Evolutionary conservation across 192 early-diverging fungal species (phyloP).

Genomic region (Haplosporangium gracile): DNA sequence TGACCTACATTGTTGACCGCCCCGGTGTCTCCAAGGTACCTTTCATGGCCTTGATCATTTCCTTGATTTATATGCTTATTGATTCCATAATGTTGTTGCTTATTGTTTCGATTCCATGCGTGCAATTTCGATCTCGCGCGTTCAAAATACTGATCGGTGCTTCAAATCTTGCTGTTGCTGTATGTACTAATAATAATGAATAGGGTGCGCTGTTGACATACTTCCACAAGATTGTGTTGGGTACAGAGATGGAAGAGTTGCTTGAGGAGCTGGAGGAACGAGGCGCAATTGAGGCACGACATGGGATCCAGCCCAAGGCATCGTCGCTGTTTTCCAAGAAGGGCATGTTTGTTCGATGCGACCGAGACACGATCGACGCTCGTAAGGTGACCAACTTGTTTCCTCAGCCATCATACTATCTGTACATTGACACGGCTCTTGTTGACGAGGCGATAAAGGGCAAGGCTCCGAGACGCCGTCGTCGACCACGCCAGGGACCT

Average conservation of each 20-base stretch:
- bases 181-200: background rate
- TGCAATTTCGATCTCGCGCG: too few relatives aligned
- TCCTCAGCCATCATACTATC: slow-evolving; percentile 25
- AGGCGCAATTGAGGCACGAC: slow-evolving; percentile 8
- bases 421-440: slow-evolving; percentile 30
- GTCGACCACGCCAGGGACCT: background rate
- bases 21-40: slow-evolving; percentile 46
- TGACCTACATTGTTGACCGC: slow-evolving; percentile 34
- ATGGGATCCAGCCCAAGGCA: slow-evolving; percentile 17
- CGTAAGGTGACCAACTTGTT: slow-evolving; percentile 43
- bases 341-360: slow-evolving; percentile 11
- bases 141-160: background rate
- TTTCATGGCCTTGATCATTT: too few relatives aligned
- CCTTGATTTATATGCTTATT: background rate
- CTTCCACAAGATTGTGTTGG: slow-evolving; percentile 30
- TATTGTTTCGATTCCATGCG: background rate
- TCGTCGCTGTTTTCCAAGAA: slow-evolving; percentile 35
- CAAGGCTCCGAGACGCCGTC: background rate
- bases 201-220: slow-evolving; percentile 19
- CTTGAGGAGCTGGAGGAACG: slow-evolving; percentile 36
- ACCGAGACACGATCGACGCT: slow-evolving; percentile 34
- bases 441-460: background rate
- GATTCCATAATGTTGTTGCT: background rate
- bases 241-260: slow-evolving; percentile 37
- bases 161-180: too few relatives aligned